Conservation (phyloP, 2,329 filamentous ascomycete genomes). For the Pyricularia pennisetigena region DNA sequence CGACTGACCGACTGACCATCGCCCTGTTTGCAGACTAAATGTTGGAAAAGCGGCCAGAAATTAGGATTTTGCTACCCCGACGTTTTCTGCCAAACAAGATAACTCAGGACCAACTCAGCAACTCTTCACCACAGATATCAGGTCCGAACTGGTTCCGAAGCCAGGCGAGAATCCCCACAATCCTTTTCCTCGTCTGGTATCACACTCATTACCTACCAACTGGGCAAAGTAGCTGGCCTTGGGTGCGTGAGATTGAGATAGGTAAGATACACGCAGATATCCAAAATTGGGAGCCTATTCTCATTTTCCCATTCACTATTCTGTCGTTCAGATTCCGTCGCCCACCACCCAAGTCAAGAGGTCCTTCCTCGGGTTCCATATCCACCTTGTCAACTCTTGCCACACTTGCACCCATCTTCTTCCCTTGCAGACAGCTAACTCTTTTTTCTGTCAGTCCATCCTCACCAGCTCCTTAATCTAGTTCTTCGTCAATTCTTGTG, state of each 20-base stretch:
- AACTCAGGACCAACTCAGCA: background rate
- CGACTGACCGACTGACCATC: background rate
- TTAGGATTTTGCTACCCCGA: background rate
- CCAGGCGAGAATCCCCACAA: background rate
- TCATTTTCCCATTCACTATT: background rate
- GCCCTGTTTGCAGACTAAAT: background rate
- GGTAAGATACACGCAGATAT: background rate
- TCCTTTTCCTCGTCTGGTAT: background rate
- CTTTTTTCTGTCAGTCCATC: background rate
- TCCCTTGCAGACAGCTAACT: background rate
- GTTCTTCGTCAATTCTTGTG: background rate
- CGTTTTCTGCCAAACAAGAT: background rate
- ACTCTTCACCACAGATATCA: background rate
- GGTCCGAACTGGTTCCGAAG: background rate
- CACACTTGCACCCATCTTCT: background rate
- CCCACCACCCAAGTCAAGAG: background rate
- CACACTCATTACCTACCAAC: background rate
- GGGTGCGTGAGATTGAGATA: background rate
- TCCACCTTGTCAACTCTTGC: background rate
- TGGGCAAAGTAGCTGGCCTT: background rate
- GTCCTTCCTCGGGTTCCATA: background rate
- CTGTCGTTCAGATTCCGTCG: background rate
- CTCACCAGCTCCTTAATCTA: background rate
- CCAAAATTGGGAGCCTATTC: background rate
- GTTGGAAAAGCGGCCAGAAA: background rate